phyloP scores from a whole-genome alignment of 495 filamentous ascomycete genomes.

The Lasiosphaeria miniovina region DNA sequence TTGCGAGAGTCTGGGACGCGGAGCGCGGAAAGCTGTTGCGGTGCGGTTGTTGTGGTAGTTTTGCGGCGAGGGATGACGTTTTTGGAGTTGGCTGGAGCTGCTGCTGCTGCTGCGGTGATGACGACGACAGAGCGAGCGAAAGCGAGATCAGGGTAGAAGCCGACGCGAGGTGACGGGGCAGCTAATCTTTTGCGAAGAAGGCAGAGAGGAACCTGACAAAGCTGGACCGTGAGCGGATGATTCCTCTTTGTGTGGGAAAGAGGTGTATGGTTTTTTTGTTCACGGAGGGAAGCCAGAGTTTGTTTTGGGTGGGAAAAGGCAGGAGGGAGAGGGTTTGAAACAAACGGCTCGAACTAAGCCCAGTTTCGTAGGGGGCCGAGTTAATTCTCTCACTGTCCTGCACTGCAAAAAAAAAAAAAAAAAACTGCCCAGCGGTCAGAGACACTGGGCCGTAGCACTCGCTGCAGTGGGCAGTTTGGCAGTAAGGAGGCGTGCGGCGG shows the following conservation, averaged over 20 bases:
- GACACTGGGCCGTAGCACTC: neutral
- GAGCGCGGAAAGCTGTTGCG: conserved; percentile 6
- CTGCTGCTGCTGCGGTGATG: neutral
- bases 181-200: neutral
- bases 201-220: neutral
- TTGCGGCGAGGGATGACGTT: neutral
- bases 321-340: conserved; percentile 21
- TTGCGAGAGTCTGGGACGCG: conserved; percentile 23
- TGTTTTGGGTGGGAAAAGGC: conserved; percentile 7
- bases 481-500: neutral
- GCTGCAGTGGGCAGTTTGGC: neutral
- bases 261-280: neutral
- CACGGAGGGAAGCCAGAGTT: conserved; percentile 4
- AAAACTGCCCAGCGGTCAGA: neutral
- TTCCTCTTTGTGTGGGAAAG: neutral
- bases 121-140: neutral
- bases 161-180: neutral
- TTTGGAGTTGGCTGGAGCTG: conserved; percentile 1
- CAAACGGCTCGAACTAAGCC: conserved; percentile 1
- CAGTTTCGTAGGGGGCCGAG: neutral
- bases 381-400: neutral
- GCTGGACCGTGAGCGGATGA: neutral
- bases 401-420: neutral
- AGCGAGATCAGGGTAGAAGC: neutral
- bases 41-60: conserved; percentile 4